A percentile compares a stretch with the other conserved stretches of the same genome.
phyloP scores from a whole-genome alignment of 1,139 yeast species.

The Candida sojae region DNA sequence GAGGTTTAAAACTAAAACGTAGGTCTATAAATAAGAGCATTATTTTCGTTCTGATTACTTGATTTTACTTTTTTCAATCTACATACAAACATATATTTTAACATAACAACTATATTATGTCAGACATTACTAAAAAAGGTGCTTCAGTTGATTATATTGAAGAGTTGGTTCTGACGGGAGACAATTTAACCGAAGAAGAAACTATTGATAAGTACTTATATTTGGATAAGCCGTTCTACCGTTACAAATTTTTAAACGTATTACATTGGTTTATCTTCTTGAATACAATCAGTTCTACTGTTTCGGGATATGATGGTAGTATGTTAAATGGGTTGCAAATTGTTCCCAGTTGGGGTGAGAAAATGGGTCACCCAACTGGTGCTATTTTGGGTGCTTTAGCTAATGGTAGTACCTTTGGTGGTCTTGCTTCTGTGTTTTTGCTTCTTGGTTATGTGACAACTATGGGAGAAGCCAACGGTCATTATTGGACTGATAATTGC shows the following conservation, averaged over 20 bases:
- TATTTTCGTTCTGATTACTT: too few relatives aligned
- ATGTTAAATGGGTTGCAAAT: constrained; percentile 54
- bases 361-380: constrained; percentile 44
- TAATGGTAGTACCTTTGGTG: constrained; percentile 32
- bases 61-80: too few relatives aligned
- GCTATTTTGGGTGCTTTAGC: constrained; percentile 46
- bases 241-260: constrained; percentile 32
- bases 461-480: constrained; percentile 36
- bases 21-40: too few relatives aligned
- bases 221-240: constrained; percentile 18
- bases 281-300: constrained; percentile 46
- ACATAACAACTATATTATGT: neutral
- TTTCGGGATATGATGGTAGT: constrained; percentile 54
- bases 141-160: neutral
- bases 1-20: too few relatives aligned
- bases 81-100: too few relatives aligned
- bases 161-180: neutral
- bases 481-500: constrained; percentile 25
- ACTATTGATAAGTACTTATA: constrained; percentile 5
- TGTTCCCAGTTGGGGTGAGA: constrained; percentile 32
- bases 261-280: constrained; percentile 39
- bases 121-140: neutral
- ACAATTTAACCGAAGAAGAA: neutral
- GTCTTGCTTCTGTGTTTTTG: constrained; percentile 20
- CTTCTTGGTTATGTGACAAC: constrained; percentile 25